phyloP scores from a whole-genome alignment of 176 grass and related monocot genomes.

The Poa pratensis region DNA sequence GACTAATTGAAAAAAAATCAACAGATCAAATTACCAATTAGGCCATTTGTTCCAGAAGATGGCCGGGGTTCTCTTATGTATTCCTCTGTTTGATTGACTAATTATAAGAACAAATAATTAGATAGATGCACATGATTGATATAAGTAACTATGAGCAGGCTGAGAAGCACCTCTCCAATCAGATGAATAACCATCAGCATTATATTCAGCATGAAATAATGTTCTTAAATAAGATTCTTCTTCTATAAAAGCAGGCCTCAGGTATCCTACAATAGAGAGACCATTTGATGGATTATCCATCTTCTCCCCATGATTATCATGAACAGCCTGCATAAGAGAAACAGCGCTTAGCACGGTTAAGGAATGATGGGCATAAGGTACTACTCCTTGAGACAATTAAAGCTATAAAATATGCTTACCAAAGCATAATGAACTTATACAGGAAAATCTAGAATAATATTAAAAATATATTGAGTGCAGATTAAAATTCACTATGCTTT shows the following conservation, averaged over 20 bases:
- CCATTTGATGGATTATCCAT: conserved; percentile 84
- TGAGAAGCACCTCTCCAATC: conserved; percentile 68
- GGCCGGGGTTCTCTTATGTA: conserved; percentile 50
- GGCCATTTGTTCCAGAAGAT: conserved; percentile 52
- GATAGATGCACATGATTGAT: conserved; percentile 8
- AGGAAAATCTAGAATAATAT: conserved; percentile 20
- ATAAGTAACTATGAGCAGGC: conserved; percentile 22
- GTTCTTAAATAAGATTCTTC: conserved; percentile 89
- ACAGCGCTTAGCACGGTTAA: background rate
- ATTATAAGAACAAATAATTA: conserved; percentile 17
- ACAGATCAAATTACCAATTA: conserved; percentile 54
- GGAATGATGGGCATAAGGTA: background rate
- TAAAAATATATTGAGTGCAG: background rate
- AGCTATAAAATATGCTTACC: conserved; percentile 7
- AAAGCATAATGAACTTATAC: conserved; percentile 26
- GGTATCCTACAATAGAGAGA: conserved; percentile 82
- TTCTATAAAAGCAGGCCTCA: conserved; percentile 83
- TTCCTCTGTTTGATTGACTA: conserved; percentile 56
- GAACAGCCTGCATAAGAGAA: conserved; percentile 59
- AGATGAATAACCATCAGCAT: conserved; percentile 50
- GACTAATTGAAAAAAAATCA: conserved; percentile 37
- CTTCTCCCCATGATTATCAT: conserved; percentile 55
- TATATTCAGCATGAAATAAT: conserved; percentile 59
- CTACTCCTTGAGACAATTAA: conserved; percentile 18
- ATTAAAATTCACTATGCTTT: background rate